phyloP scores from a whole-genome alignment of 441 rosid genomes.

The Gossypium schwendimanii region DNA sequence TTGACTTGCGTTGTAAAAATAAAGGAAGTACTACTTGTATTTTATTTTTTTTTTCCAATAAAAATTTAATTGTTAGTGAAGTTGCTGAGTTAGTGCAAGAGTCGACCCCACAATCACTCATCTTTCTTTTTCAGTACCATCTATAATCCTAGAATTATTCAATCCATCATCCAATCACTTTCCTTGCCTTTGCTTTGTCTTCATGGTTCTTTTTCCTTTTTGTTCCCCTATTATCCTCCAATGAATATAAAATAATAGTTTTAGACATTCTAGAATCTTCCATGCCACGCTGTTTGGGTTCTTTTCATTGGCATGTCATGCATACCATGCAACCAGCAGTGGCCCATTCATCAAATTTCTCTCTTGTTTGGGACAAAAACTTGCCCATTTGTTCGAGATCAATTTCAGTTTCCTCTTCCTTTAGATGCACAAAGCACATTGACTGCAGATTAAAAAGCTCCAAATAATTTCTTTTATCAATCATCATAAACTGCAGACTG shows the following conservation, averaged over 20 bases:
- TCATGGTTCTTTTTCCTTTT: too few species aligned
- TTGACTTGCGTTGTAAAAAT: neutral
- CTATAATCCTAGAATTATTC: neutral
- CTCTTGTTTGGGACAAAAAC: neutral
- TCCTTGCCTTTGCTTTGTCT: neutral
- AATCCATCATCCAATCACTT: neutral
- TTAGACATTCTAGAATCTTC: neutral
- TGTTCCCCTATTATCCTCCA: neutral
- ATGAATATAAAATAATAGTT: neutral
- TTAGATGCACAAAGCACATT: neutral
- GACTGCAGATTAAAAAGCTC: neutral
- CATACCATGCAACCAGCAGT: neutral
- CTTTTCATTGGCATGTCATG: neutral
- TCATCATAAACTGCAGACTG: conserved; percentile 1
- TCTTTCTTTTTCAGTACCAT: too few species aligned
- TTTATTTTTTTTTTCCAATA: too few species aligned
- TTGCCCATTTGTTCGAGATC: neutral
- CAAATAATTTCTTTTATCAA: neutral
- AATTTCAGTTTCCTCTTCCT: neutral
- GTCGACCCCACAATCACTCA: neutral
- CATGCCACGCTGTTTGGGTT: neutral
- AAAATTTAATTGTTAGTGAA: neutral
- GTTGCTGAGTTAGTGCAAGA: neutral
- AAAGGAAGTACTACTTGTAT: too few species aligned
- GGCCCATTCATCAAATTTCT: neutral